phyloP scores from a whole-genome alignment of 2,329 filamentous ascomycete genomes.

The Alternaria arbusti region DNA sequence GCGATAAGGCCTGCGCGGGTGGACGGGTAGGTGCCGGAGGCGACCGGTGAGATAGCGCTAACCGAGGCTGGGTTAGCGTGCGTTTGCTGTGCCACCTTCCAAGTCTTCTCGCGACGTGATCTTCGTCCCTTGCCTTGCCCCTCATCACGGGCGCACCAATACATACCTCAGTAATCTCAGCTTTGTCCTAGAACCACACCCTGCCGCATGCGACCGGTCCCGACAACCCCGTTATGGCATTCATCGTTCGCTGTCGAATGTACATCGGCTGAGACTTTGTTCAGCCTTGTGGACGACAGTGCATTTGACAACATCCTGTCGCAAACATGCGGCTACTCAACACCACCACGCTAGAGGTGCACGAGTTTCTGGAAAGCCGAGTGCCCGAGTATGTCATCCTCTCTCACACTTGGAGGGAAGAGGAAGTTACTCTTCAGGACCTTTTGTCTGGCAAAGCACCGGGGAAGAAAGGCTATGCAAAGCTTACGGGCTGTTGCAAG shows the following conservation, averaged over 20 bases:
- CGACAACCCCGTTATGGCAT: neutral
- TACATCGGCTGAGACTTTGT: neutral
- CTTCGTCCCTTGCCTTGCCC: neutral
- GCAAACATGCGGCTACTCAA: neutral
- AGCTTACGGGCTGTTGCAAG: neutral
- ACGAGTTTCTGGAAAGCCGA: neutral
- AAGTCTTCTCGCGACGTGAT: neutral
- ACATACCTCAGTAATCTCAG: neutral
- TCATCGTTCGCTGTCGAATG: neutral
- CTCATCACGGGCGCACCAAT: neutral
- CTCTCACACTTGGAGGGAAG: neutral
- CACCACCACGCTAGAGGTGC: neutral
- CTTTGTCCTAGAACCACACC: neutral
- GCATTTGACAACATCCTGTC: fast-evolving
- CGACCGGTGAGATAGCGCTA: neutral
- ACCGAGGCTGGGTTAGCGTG: neutral
- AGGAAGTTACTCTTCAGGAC: neutral
- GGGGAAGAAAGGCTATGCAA: neutral
- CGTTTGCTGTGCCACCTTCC: neutral
- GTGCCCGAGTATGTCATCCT: neutral
- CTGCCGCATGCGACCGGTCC: neutral
- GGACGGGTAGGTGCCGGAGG: neutral
- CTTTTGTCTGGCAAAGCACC: neutral
- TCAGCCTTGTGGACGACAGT: neutral
- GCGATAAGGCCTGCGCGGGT: neutral